phyloP scores from a whole-genome alignment of 2,329 filamentous ascomycete species.

The Trichoderma guizhouense region DNA sequence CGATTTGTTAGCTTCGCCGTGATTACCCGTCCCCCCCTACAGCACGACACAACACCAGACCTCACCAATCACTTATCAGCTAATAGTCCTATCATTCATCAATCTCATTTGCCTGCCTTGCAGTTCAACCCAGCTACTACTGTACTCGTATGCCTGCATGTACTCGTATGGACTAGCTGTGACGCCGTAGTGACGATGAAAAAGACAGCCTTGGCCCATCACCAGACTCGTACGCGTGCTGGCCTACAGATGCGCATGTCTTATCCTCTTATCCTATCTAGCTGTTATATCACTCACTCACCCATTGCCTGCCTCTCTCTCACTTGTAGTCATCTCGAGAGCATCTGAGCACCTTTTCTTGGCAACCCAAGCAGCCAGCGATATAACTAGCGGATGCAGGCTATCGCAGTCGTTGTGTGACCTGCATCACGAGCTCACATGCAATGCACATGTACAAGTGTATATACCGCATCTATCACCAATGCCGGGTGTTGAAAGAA shows the following conservation, averaged over 20 bases:
- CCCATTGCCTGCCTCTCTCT: neutral
- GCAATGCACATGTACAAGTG: neutral
- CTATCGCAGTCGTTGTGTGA: neutral
- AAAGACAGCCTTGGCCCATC: neutral
- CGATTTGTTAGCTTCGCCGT: neutral
- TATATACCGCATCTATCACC: neutral
- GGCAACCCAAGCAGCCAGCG: neutral
- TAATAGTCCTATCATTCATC: neutral
- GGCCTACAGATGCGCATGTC: neutral
- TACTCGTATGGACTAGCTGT: neutral
- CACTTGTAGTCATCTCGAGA: neutral
- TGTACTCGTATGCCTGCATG: neutral
- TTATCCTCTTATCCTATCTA: neutral
- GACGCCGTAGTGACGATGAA: neutral
- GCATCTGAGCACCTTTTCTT: neutral
- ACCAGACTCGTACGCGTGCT: neutral
- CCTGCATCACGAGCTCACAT: slow-evolving; percentile 7
- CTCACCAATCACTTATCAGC: neutral
- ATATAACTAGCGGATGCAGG: neutral
- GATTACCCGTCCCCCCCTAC: neutral
- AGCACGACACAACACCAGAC: neutral
- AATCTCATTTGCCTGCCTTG: neutral
- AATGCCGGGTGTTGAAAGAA: neutral
- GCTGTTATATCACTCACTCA: neutral
- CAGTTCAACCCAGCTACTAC: neutral